These are phyloP conservation scores for Pulveroboletus sp. DNA, from an alignment of 768 basidiomycete genomes.

Conservation along the genomic window DNA sequence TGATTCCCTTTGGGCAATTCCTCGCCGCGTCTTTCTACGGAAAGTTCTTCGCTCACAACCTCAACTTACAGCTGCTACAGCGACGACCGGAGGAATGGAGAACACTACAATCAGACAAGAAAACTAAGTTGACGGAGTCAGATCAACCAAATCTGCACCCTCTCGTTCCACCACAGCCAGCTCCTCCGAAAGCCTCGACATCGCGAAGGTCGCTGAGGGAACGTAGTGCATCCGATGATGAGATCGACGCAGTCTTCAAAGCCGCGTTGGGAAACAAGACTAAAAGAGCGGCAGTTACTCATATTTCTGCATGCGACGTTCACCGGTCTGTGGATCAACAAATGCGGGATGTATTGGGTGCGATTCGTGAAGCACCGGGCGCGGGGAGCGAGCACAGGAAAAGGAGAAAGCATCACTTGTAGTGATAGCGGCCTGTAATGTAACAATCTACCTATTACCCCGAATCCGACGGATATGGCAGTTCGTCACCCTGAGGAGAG, in stretches of 20 bases:
- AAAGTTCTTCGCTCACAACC: conserved; percentile 76
- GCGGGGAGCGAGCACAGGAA: conserved; percentile 38
- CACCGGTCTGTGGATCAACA: conserved; percentile 30
- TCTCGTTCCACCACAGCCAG: not conserved
- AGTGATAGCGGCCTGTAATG: not conserved
- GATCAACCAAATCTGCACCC: conserved; percentile 17
- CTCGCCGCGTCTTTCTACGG: conserved; percentile 80
- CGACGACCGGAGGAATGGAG: conserved; percentile 85
- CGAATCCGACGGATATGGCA: no score
- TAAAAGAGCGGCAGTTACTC: conserved; percentile 48
- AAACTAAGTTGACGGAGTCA: conserved; percentile 19
- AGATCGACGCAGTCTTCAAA: conserved; percentile 74
- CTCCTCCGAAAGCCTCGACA: not conserved
- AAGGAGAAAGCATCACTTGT: conserved; percentile 21
- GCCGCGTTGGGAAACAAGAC: conserved; percentile 51
- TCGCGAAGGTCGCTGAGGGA: conserved; percentile 43
- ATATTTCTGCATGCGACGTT: conserved; percentile 6
- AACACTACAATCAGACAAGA: conserved; percentile 49
- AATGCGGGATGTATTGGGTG: conserved; percentile 50
- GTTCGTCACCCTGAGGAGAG: no score
- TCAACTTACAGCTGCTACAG: conserved; percentile 73
- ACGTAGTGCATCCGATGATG: conserved; percentile 46
- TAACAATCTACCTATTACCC: no score
- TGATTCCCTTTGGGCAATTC: conserved; percentile 64
- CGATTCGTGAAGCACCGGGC: conserved; percentile 54